These are phyloP conservation scores for Serendipita sp. DNA, from an alignment of 768 basidiomycete genomes.

Conservation along the genomic window DNA sequence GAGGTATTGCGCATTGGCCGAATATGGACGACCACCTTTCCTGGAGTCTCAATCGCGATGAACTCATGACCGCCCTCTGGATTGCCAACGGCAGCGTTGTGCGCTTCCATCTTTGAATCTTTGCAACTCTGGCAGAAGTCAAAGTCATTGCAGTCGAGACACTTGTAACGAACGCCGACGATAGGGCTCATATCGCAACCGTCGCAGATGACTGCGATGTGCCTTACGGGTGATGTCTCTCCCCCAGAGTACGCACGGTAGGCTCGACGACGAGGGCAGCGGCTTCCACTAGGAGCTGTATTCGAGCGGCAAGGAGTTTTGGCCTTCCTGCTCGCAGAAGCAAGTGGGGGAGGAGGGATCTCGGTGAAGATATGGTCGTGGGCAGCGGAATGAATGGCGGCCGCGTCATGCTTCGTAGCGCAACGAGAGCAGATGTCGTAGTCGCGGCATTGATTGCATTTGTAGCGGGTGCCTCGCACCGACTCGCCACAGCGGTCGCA, in stretches of 20 bases:
- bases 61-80: constrained; percentile 43
- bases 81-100: constrained; percentile 24
- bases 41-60: constrained; percentile 49
- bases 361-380: not conserved
- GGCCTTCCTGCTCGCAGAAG: not conserved
- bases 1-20: constrained; percentile 11
- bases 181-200: constrained; percentile 34
- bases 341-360: not conserved
- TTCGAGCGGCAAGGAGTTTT: not conserved
- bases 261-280: not conserved
- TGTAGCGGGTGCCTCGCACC: constrained; percentile 18
- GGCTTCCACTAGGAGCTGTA: not conserved
- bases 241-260: no score
- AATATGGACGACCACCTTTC: constrained; percentile 47
- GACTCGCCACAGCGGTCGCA: constrained; percentile 17
- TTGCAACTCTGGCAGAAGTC: constrained; percentile 54
- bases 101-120: constrained; percentile 21
- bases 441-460: constrained; percentile 15
- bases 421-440: constrained; percentile 13
- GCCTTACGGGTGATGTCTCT: constrained; percentile 22
- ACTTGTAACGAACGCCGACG: constrained; percentile 60
- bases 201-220: constrained; percentile 50
- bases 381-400: not conserved
- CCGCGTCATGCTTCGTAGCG: not conserved
- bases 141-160: constrained; percentile 62